phyloP scores from a whole-genome alignment of 176 grass and related monocot genomes.

The Phoenix roebelenii region DNA sequence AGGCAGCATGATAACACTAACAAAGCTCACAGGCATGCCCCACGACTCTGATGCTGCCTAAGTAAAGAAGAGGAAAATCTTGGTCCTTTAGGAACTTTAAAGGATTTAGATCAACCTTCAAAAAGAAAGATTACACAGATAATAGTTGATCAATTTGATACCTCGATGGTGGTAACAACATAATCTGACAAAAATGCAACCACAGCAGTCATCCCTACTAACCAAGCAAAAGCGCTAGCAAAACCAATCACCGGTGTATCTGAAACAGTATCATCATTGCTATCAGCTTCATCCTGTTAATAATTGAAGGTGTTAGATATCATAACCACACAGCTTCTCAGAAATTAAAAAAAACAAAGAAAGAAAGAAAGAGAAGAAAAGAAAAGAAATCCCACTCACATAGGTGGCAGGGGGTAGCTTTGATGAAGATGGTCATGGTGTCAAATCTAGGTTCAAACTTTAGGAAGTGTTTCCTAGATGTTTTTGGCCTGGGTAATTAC shows the following conservation, averaged over 20 bases:
- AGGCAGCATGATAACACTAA: conserved; percentile 12
- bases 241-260: conserved; percentile 37
- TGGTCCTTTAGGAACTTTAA: background rate
- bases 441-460: too few relatives aligned
- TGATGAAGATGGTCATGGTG: too few relatives aligned
- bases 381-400: too few relatives aligned
- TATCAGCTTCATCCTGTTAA: conserved; percentile 19
- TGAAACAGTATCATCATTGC: conserved; percentile 10
- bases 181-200: conserved; percentile 47
- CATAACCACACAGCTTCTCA: too few relatives aligned
- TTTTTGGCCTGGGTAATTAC: too few relatives aligned
- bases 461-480: too few relatives aligned
- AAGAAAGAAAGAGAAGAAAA: too few relatives aligned
- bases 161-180: conserved; percentile 45
- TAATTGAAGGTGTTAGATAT: background rate
- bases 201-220: conserved; percentile 37
- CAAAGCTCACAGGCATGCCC: conserved; percentile 2
- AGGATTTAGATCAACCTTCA: background rate
- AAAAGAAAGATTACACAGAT: background rate
- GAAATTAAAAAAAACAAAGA: too few relatives aligned
- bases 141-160: conserved; percentile 10
- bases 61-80: background rate
- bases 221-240: conserved; percentile 32
- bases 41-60: conserved; percentile 2
- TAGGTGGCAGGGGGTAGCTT: too few relatives aligned